Conservation (phyloP, 1,139 yeast genomes). For the Pichia sp. region DNA sequence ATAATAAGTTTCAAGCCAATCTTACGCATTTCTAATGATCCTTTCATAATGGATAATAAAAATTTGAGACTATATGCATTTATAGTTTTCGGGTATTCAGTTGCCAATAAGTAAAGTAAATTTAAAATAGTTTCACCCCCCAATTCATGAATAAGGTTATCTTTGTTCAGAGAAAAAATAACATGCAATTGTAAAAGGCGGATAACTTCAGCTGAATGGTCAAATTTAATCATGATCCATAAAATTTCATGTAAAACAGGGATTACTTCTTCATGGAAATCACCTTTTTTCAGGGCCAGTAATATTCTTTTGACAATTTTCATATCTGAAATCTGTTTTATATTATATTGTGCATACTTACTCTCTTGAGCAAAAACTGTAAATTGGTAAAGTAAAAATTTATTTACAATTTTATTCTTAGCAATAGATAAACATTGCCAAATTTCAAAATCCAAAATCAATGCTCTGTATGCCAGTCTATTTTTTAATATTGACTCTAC, state of each 20-base stretch:
- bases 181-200: slow-evolving; percentile 38
- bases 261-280: slow-evolving; percentile 32
- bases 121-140: slow-evolving; percentile 9
- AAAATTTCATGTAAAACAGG: slow-evolving; percentile 35
- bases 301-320: slow-evolving; percentile 47
- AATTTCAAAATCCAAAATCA: slow-evolving; percentile 44
- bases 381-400: slow-evolving; percentile 50
- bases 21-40: slow-evolving; percentile 37
- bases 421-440: slow-evolving; percentile 34
- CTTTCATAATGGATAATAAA: slow-evolving; percentile 50
- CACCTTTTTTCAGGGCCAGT: slow-evolving; percentile 42
- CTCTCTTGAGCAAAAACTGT: slow-evolving; percentile 48
- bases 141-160: neutral
- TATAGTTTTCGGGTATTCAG: slow-evolving; percentile 6
- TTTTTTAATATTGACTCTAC: slow-evolving; percentile 40
- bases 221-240: slow-evolving; percentile 33
- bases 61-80: slow-evolving; percentile 36
- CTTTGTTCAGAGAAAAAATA: slow-evolving; percentile 29
- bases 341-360: slow-evolving; percentile 43
- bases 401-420: slow-evolving; percentile 35
- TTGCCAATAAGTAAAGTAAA: slow-evolving; percentile 1
- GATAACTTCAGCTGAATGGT: slow-evolving; percentile 35
- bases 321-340: slow-evolving; percentile 45
- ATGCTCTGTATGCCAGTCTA: slow-evolving; percentile 38
- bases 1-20: slow-evolving; percentile 47